phyloP scores from a whole-genome alignment of 176 grass and related monocot genomes.

The Rhynchospora tenuis region DNA sequence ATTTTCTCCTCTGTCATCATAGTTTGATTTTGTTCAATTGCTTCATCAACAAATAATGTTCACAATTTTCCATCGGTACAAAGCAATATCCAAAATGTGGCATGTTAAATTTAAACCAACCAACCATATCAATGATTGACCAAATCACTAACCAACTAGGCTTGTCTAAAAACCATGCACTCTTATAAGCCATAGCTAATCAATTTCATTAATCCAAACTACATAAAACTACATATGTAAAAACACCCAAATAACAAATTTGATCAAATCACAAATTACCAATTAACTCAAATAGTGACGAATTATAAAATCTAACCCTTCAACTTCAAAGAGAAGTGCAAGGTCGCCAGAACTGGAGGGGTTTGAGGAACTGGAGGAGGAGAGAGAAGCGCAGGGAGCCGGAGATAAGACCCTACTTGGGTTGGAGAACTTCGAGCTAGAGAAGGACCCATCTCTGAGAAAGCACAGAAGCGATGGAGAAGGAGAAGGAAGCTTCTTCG shows the following conservation, averaged over 20 bases:
- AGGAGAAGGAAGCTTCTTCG: not conserved
- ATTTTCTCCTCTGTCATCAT: not conserved
- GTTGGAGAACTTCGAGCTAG: slow-evolving; percentile 6
- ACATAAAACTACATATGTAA: not conserved
- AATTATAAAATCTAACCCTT: slow-evolving; percentile 28
- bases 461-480: not conserved
- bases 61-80: not conserved
- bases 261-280: not conserved
- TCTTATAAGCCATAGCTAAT: not conserved
- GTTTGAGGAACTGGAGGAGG: not conserved
- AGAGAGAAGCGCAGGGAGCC: slow-evolving; percentile 4
- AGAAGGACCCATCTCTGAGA: not conserved
- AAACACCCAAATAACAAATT: not conserved
- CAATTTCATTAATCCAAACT: not conserved
- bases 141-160: not conserved
- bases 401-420: not conserved
- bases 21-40: not conserved
- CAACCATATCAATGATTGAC: not conserved
- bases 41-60: not conserved
- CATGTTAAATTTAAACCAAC: not conserved
- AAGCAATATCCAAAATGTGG: not conserved
- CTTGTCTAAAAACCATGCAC: not conserved
- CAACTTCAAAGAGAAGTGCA: slow-evolving; percentile 31
- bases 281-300: not conserved
- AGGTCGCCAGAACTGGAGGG: slow-evolving; percentile 2